A percentile compares a stretch with the other conserved stretches of the same genome.
These are phyloP conservation scores for Tuber melanosporum DNA, from an alignment of 495 filamentous ascomycete species.

Conservation along the genomic window DNA sequence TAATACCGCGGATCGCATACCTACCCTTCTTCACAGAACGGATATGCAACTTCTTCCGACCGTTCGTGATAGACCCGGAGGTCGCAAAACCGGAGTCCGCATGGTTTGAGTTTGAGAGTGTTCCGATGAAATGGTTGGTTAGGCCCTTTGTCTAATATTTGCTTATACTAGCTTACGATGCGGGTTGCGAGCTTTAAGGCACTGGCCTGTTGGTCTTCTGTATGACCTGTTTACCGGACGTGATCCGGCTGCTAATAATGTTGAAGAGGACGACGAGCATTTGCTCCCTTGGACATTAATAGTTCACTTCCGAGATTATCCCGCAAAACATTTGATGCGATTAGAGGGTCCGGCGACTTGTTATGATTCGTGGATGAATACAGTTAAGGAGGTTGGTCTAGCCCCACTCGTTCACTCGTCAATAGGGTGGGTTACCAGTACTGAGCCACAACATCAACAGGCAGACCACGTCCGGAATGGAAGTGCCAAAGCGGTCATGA, in stretches of 20 bases:
- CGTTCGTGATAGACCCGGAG: constrained; percentile 61
- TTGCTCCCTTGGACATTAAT: constrained; percentile 70
- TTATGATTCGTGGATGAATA: constrained; percentile 86
- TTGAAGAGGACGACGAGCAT: constrained; percentile 44
- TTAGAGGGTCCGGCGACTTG: constrained; percentile 53
- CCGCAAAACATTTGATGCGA: constrained; percentile 57
- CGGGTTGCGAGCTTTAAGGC: constrained; percentile 41
- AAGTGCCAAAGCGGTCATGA: constrained; percentile 89
- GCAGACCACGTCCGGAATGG: constrained; percentile 89
- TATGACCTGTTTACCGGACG: constrained; percentile 76
- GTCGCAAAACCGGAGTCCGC: constrained; percentile 52
- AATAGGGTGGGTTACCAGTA: constrained; percentile 6
- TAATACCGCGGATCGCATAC: constrained; percentile 63
- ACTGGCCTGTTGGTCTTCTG: constrained; percentile 80
- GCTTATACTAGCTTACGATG: constrained; percentile 46
- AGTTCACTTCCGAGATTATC: constrained; percentile 73
- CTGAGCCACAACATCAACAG: constrained; percentile 40
- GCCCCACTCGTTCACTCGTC: constrained; percentile 5
- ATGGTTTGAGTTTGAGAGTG: constrained; percentile 66
- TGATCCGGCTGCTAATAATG: constrained; percentile 49
- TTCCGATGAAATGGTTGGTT: constrained; percentile 66
- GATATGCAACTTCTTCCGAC: constrained; percentile 68
- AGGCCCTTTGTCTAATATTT: neutral
- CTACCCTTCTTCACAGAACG: constrained; percentile 70
- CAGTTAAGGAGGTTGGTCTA: constrained; percentile 67